Percentiles rank a stretch among this genome's conserved stretches.
Conservation (phyloP, 169 alveolate genomes). For the Plasmodium vivax region DNA sequence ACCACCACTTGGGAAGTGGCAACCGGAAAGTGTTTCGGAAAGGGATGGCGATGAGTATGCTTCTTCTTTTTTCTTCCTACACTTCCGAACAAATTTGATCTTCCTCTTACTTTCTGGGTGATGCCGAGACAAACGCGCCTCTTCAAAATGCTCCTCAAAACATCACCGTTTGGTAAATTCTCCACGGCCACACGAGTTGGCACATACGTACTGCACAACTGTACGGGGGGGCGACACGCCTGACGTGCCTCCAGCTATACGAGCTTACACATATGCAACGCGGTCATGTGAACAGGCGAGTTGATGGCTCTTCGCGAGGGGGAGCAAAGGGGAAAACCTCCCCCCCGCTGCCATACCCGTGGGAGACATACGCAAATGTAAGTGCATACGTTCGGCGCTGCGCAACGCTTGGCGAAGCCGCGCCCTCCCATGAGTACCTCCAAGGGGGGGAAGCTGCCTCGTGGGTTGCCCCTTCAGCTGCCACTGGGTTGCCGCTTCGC, state of each 20-base stretch:
- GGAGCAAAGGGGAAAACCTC: background rate
- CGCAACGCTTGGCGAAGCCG: background rate
- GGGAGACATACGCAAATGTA: background rate
- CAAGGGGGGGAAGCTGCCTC: background rate
- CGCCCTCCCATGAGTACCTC: background rate
- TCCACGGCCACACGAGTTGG: background rate
- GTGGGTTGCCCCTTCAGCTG: too few relatives aligned
- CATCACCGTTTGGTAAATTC: background rate
- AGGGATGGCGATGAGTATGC: background rate
- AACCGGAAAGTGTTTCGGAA: background rate
- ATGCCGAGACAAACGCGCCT: background rate
- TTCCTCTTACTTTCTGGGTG: background rate
- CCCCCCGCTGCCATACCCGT: background rate
- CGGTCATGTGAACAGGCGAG: background rate
- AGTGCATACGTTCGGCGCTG: background rate
- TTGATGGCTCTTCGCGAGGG: background rate
- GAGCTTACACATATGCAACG: slow-evolving; percentile 1
- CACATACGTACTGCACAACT: background rate
- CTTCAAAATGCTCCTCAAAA: background rate
- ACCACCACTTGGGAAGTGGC: background rate
- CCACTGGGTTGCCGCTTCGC: too few relatives aligned
- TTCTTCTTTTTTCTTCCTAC: background rate
- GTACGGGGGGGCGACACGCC: background rate
- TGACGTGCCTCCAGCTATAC: background rate
- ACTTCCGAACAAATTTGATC: background rate